These are phyloP conservation scores for Penicillium manginii DNA, from an alignment of 495 filamentous ascomycete species.

Conservation along the genomic window DNA sequence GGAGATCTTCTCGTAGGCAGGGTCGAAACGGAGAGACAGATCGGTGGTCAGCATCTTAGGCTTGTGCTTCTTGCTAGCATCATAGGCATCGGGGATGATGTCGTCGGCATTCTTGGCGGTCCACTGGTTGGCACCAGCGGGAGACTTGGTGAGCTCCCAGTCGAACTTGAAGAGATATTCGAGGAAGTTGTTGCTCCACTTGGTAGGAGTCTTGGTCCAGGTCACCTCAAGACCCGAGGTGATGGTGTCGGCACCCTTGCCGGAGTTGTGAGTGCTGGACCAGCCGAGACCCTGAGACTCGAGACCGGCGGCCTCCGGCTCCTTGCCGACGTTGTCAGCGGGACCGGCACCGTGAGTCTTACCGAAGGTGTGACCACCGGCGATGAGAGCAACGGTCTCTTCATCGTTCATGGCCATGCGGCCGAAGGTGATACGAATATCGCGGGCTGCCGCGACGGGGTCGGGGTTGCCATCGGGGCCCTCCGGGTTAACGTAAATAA, in stretches of 20 bases:
- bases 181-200: slow-evolving; percentile 69
- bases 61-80: slow-evolving; percentile 64
- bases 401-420: slow-evolving; percentile 82
- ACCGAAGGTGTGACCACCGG: slow-evolving; percentile 74
- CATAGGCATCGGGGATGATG: slow-evolving; percentile 69
- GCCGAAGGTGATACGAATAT: slow-evolving; percentile 71
- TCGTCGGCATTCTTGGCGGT: slow-evolving; percentile 65
- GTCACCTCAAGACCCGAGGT: slow-evolving; percentile 74
- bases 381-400: slow-evolving; percentile 74
- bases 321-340: slow-evolving; percentile 58
- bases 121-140: slow-evolving; percentile 75
- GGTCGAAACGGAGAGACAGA: slow-evolving; percentile 69
- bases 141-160: slow-evolving; percentile 76
- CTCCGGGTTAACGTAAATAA: slow-evolving; percentile 80
- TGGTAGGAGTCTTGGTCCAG: slow-evolving; percentile 71
- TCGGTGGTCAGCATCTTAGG: slow-evolving; percentile 73
- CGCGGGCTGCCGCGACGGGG: slow-evolving; percentile 64
- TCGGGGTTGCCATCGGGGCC: slow-evolving; percentile 72
- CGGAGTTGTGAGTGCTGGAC: slow-evolving; percentile 59
- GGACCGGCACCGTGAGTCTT: slow-evolving; percentile 74
- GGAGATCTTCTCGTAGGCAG: slow-evolving; percentile 71
- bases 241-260: slow-evolving; percentile 68
- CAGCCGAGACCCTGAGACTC: slow-evolving; percentile 71
- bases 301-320: slow-evolving; percentile 64
- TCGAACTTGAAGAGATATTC: slow-evolving; percentile 76